Evolutionary conservation across 2,329 filamentous ascomycete genomes (phyloP), one percentile per base, ranked within the genome.

Genomic region (Colletotrichum magnum): DNA sequence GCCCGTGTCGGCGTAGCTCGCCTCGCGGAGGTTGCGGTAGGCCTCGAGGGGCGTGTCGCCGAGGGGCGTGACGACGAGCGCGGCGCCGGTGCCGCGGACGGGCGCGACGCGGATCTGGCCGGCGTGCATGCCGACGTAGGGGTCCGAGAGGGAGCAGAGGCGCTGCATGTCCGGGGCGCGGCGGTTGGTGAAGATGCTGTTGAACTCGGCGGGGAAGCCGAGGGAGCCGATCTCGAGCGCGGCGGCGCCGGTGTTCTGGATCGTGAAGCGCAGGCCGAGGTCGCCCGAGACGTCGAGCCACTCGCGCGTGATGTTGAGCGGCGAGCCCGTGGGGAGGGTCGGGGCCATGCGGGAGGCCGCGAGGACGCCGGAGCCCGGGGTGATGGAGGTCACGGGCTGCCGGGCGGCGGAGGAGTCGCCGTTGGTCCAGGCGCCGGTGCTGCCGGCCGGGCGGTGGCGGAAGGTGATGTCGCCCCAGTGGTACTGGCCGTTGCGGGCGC

Each of bases 201-300:
- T 90, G 79, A 90, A 88, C 74, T 89, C 87, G 18, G 87, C 83
- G 0, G 88, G 88, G 62, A 90, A 85, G 0, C 88, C 88, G 2
- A 90, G 79, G 60, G 85, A 85, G 2, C 88, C 88, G 6, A 90
- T 76, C 67, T 90, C 87, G 1, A 90, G 60, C 0, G 78, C 67
- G 0, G 74, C 71, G 0, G 72, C 71, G 0, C 76, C 83, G 0
- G 75, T 75, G 66, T 89, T 89, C 15, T 78, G 79, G 28, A 89
- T 72, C 1, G 82, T 87, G 75, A 89, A 87, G 21, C 80, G 80
- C 12, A 90, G 77, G 5, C 81, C 85, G 2, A 90, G 74, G 69
- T 89, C 86, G 2, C 82, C 83, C 0, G 80, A 77, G 0, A 84
- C 74, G 2, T 85, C 79, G 2, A 85, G 73, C 88, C 88, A 90